phyloP scores from a whole-genome alignment of 2,329 filamentous ascomycete genomes.

The Pseudomassariella vexata region DNA sequence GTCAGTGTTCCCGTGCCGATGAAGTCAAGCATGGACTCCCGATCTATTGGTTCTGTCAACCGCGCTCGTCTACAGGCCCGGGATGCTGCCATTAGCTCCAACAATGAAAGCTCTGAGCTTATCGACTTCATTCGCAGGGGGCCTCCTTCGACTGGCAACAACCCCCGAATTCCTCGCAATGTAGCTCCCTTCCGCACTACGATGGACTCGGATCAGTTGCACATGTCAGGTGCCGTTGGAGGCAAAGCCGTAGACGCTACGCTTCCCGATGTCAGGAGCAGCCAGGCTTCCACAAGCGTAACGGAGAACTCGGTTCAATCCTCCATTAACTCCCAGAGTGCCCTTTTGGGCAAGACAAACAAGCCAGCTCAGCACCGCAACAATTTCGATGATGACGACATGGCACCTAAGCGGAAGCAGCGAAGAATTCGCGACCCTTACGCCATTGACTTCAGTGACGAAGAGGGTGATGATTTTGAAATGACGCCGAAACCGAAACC shows the following conservation, averaged over 20 bases:
- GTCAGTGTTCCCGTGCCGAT: constrained; percentile 25
- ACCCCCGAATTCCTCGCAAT: constrained; percentile 71
- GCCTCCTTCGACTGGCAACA: constrained; percentile 55
- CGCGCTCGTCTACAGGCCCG: constrained; percentile 62
- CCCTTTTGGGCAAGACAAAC: constrained; percentile 46
- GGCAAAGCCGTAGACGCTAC: constrained; percentile 52
- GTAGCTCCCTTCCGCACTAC: constrained; percentile 81
- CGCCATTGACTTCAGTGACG: constrained; percentile 77
- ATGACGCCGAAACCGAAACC: constrained; percentile 38
- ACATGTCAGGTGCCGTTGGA: constrained; percentile 45
- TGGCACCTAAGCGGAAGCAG: constrained; percentile 67
- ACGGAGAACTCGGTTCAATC: constrained; percentile 58
- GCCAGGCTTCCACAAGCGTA: constrained; percentile 49
- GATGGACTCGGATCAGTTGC: constrained; percentile 73
- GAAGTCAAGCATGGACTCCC: constrained; percentile 29
- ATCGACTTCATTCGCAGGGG: constrained; percentile 95
- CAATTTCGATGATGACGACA: constrained; percentile 43
- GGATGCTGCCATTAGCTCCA: constrained; percentile 57
- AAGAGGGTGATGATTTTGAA: constrained; percentile 53
- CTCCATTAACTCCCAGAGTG: constrained; percentile 70
- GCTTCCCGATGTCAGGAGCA: constrained; percentile 50
- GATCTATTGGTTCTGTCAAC: constrained; percentile 32
- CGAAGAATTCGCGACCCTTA: constrained; percentile 83
- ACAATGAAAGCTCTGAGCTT: constrained; percentile 72
- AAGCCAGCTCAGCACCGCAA: constrained; percentile 30